Conservation (phyloP, 768 basidiomycete genomes). For the Panus rudis region DNA sequence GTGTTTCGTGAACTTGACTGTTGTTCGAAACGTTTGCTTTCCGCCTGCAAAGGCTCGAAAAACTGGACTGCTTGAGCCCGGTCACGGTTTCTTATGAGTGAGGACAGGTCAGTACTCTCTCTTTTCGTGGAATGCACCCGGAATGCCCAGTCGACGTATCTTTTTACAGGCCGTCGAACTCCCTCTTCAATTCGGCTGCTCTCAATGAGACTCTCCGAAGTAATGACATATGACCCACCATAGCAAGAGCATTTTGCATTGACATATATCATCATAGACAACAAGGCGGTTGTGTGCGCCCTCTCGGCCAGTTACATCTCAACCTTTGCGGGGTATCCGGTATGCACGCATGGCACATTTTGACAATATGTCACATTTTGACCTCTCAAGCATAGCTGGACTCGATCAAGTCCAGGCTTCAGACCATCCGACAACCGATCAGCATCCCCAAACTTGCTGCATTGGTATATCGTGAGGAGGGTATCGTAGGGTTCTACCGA, state of each 20-base stretch:
- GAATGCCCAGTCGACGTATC: background rate
- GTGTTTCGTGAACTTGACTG: slow-evolving; percentile 4
- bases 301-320: slow-evolving; percentile 89
- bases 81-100: slow-evolving; percentile 72
- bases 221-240: no score
- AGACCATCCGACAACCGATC: slow-evolving; percentile 72
- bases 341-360: background rate
- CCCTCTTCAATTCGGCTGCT: slow-evolving; percentile 54
- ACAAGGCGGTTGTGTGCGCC: slow-evolving; percentile 86
- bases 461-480: slow-evolving; percentile 76
- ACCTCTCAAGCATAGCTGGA: slow-evolving; percentile 53
- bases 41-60: slow-evolving; percentile 69
- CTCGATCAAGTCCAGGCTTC: slow-evolving; percentile 88
- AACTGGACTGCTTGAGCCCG: slow-evolving; percentile 65
- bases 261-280: slow-evolving; percentile 35
- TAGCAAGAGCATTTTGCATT: no score
- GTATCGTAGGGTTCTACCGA: slow-evolving; percentile 85
- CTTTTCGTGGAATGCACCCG: background rate
- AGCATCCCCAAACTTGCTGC: slow-evolving; percentile 67
- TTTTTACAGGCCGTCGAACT: slow-evolving; percentile 43
- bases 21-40: no score
- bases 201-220: slow-evolving; percentile 64
- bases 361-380: slow-evolving; percentile 2
- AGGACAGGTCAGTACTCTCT: slow-evolving; percentile 45
- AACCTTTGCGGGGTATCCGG: slow-evolving; percentile 85